Evolutionary conservation across 2,329 filamentous ascomycete genomes (phyloP).

Genomic region (Canariomyces notabilis): DNA sequence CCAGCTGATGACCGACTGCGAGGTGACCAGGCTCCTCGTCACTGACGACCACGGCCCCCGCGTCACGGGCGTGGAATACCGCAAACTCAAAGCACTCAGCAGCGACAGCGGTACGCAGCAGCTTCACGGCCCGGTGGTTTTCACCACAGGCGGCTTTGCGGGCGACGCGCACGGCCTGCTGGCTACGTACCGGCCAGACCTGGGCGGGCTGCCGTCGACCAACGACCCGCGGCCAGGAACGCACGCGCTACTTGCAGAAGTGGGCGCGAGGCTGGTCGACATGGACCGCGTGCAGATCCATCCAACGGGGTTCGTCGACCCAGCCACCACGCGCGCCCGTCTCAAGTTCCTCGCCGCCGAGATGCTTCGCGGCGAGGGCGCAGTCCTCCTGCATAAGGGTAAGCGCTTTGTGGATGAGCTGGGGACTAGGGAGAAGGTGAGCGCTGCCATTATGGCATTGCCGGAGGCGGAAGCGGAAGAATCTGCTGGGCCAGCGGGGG

Average conservation of each 20-base stretch:
- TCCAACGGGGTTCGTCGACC: slow-evolving; percentile 60
- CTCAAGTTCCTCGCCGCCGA: slow-evolving; percentile 62
- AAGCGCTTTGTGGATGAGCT: slow-evolving; percentile 59
- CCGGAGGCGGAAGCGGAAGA: slow-evolving; percentile 26
- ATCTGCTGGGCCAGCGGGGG: slow-evolving; percentile 16
- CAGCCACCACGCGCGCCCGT: slow-evolving; percentile 36
- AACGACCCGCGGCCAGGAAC: slow-evolving; percentile 55
- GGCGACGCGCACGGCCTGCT: slow-evolving; percentile 56
- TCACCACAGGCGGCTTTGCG: slow-evolving; percentile 58
- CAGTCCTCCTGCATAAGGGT: slow-evolving; percentile 47
- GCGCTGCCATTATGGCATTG: slow-evolving; percentile 44
- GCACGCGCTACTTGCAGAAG: slow-evolving; percentile 39
- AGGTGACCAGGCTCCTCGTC: slow-evolving; percentile 47
- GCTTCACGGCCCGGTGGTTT: slow-evolving; percentile 51
- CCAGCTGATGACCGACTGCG: slow-evolving; percentile 45
- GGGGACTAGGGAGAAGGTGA: slow-evolving; percentile 53
- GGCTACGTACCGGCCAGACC: slow-evolving; percentile 52
- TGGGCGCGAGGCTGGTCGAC: slow-evolving; percentile 42
- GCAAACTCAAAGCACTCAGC: slow-evolving; percentile 1
- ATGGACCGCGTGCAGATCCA: slow-evolving; percentile 59
- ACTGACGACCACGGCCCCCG: neutral
- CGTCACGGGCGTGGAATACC: slow-evolving; percentile 51
- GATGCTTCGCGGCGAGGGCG: slow-evolving; percentile 57
- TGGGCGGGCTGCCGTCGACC: slow-evolving; percentile 56
- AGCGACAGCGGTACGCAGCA: slow-evolving; percentile 32